Conservation (phyloP, 2,329 filamentous ascomycete species). For the Plenodomus biglobosus region DNA sequence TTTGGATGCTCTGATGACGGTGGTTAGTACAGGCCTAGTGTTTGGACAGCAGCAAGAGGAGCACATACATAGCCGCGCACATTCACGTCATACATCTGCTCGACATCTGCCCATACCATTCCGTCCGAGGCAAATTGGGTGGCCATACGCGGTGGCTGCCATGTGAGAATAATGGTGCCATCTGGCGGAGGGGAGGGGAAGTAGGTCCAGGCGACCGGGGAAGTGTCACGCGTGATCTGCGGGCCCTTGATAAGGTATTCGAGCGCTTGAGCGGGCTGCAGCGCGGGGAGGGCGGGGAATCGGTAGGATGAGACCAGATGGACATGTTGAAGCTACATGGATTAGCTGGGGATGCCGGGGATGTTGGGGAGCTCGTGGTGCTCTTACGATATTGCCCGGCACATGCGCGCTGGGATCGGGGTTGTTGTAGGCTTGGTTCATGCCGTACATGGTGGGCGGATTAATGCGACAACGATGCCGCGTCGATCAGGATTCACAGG, state of each 20-base stretch:
- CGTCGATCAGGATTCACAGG: slow-evolving; percentile 12
- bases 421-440: slow-evolving; percentile 38
- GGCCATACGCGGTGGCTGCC: slow-evolving; percentile 74
- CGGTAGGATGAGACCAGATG: slow-evolving; percentile 84
- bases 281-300: slow-evolving; percentile 71
- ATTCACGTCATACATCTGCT: slow-evolving; percentile 75
- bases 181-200: slow-evolving; percentile 74
- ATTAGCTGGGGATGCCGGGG: slow-evolving; percentile 20
- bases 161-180: slow-evolving; percentile 80
- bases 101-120: slow-evolving; percentile 83
- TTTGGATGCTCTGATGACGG: slow-evolving; percentile 72
- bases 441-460: slow-evolving; percentile 34
- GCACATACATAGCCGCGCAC: slow-evolving; percentile 63
- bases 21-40: neutral
- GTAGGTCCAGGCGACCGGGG: slow-evolving; percentile 92
- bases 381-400: slow-evolving; percentile 37
- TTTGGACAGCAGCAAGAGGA: neutral
- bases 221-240: slow-evolving; percentile 78
- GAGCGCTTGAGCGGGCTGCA: slow-evolving; percentile 75
- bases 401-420: slow-evolving; percentile 41
- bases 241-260: slow-evolving; percentile 83
- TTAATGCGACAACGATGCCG: slow-evolving; percentile 32
- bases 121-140: slow-evolving; percentile 86
- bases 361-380: slow-evolving; percentile 10
- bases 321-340: slow-evolving; percentile 74